Evolutionary conservation across 2,329 filamentous ascomycete genomes (phyloP), one percentile per base, ranked within the genome.

Genomic region (Apiospora sp.): DNA sequence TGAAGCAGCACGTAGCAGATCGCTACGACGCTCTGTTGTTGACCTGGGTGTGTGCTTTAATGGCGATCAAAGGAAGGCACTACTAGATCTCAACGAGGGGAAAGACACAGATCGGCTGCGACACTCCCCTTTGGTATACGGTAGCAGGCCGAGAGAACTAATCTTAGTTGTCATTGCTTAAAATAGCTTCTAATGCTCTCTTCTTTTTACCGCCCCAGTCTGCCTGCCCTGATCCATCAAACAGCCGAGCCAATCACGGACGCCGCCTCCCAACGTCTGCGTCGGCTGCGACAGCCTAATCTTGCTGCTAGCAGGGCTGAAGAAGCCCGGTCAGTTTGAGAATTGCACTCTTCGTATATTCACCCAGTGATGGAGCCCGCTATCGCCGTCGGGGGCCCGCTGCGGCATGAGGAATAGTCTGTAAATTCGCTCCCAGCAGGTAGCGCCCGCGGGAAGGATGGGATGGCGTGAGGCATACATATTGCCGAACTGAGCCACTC

Each of bases 291-390:
- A 61, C 54, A 61, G 54, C 54, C 54, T 61, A 61, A n/a, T 37
- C 27, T 61, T 22, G 54, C 54, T 61, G 54, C 54, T 61, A 64
- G 58, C 58, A 64, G 58, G 58, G 58, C 58, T 41, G 58, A 41
- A 61, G 0, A 41, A 41, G 34, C 30, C 34, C 19, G 58, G 58
- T 10, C 58, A n/a, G 58, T 64, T 64, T 64, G 58, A n/a, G 58
- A 64, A n/a, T 22, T 64, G 58, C 34, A 64, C 34, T 64, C 19
- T 41, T 64, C 58, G 30, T 64, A 37, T 64, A 64, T 64, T 64
- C 58, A 41, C 27, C 54, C 34, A 41, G 22, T 7, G 58, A 64
- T 41, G 58, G 22, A 41, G n/a, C 58, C 58, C 58, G 34, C 58
- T n/a, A 41, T 64, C 58, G 58, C 30, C 58, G 13, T 24, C 34